Percentiles rank a stretch among this genome's conserved stretches.
These are phyloP conservation scores for Ogataea corticis DNA, from an alignment of 805 yeast genomes.

Conservation along the genomic window DNA sequence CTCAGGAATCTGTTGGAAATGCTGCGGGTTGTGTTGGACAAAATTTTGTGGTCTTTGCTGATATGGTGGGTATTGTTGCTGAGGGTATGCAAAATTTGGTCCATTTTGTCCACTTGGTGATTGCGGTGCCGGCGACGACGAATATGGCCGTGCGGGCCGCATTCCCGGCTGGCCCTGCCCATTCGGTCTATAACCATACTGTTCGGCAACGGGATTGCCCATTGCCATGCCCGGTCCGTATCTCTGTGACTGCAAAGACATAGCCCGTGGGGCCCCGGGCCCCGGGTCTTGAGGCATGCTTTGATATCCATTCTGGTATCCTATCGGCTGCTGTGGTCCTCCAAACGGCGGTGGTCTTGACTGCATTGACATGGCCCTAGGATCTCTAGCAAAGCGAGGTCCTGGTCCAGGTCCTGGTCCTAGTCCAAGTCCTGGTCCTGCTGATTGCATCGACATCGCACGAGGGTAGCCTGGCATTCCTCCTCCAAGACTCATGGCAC, in stretches of 20 bases:
- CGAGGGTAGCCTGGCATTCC: slow-evolving; percentile 24
- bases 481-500: slow-evolving; percentile 38
- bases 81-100: slow-evolving; percentile 9
- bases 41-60: slow-evolving; percentile 1
- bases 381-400: slow-evolving; percentile 28
- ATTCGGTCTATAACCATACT: no score
- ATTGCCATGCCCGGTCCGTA: slow-evolving; percentile 3
- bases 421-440: slow-evolving; percentile 2
- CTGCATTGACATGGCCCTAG: slow-evolving; percentile 49
- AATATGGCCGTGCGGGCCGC: not conserved
- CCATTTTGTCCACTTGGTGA: not conserved
- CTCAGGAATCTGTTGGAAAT: slow-evolving; percentile 1
- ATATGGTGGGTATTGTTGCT: slow-evolving; percentile 5
- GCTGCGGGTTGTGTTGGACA: not conserved
- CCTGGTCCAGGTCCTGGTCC: no score
- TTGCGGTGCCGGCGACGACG: not conserved
- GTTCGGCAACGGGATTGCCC: not conserved
- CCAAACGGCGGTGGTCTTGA: slow-evolving; percentile 23
- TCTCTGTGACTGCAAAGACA: slow-evolving; percentile 22
- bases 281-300: slow-evolving; percentile 2
- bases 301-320: slow-evolving; percentile 3
- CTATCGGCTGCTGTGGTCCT: slow-evolving; percentile 11
- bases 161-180: not conserved
- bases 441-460: slow-evolving; percentile 28
- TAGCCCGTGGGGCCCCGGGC: slow-evolving; percentile 17